Conservation (phyloP, 768 basidiomycete genomes). For the Mycena capillaripes region DNA sequence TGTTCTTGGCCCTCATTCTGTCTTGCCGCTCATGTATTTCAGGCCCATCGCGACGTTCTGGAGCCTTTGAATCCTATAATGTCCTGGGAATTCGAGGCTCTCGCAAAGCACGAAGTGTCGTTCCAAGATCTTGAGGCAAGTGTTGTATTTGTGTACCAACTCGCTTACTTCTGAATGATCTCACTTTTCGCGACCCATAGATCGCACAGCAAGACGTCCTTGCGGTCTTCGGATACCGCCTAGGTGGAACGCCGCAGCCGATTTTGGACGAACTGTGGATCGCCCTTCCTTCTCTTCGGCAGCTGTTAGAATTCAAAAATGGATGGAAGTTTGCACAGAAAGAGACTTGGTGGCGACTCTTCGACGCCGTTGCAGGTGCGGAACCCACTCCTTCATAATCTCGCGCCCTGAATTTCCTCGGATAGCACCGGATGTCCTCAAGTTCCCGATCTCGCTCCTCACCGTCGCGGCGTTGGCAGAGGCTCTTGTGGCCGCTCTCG, state of each 20-base stretch:
- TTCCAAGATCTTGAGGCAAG: constrained; percentile 69
- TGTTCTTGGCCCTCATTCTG: neutral
- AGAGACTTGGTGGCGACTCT: constrained; percentile 67
- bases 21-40: neutral
- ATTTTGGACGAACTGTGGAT: constrained; percentile 72
- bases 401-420: neutral
- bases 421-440: constrained; percentile 67
- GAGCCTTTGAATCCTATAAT: constrained; percentile 67
- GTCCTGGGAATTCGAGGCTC: constrained; percentile 61
- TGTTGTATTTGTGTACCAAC: constrained; percentile 1
- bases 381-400: constrained; percentile 1
- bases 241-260: constrained; percentile 69
- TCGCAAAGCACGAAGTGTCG: constrained; percentile 63
- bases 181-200: constrained; percentile 46
- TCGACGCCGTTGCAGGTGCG: constrained; percentile 57
- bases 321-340: constrained; percentile 63
- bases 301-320: constrained; percentile 52
- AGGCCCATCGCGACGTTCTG: constrained; percentile 78
- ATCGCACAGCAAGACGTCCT: constrained; percentile 71
- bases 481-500: constrained; percentile 55
- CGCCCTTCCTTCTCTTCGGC: constrained; percentile 66
- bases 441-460: constrained; percentile 66
- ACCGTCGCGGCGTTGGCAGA: constrained; percentile 67
- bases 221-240: constrained; percentile 57
- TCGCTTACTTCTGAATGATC: constrained; percentile 6